A percentile compares a stretch with the other conserved stretches of the same genome.
phyloP scores from a whole-genome alignment of 2,329 filamentous ascomycete species.

The Aquanectria penicillioides region DNA sequence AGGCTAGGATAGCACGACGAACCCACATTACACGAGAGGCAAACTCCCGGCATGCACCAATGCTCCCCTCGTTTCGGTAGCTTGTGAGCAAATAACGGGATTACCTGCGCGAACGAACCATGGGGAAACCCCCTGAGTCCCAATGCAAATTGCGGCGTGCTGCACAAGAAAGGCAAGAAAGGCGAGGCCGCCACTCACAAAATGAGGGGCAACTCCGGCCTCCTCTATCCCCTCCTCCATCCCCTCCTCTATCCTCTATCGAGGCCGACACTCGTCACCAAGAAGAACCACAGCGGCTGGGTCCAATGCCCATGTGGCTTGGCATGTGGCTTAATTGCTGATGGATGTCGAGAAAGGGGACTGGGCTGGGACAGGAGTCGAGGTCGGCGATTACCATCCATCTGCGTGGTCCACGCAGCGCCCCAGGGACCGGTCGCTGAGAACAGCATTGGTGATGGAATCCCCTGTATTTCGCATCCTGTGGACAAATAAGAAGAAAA shows the following conservation, averaged over 20 bases:
- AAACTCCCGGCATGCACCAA: no score
- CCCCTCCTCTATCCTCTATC: not conserved
- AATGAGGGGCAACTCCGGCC: no score
- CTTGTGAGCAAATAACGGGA: no score
- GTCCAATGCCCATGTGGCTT: conserved; percentile 7
- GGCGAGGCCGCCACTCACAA: no score
- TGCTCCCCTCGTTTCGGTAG: no score
- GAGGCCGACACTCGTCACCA: not conserved
- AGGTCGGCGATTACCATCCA: not conserved
- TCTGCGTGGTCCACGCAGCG: not conserved
- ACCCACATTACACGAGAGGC: not conserved
- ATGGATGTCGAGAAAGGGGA: not conserved
- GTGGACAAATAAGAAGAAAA: not conserved
- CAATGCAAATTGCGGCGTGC: no score
- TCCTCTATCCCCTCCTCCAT: no score
- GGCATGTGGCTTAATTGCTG: not conserved
- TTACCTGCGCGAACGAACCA: no score
- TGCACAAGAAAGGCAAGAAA: no score
- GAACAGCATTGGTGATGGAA: not conserved
- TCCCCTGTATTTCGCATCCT: not conserved
- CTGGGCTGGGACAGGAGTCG: not conserved
- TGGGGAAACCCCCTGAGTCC: no score
- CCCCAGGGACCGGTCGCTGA: not conserved
- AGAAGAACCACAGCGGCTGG: not conserved
- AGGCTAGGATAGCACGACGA: not conserved